Evolutionary conservation across 495 filamentous ascomycete genomes (phyloP).

Genomic region (Lepidopterella palustris): DNA sequence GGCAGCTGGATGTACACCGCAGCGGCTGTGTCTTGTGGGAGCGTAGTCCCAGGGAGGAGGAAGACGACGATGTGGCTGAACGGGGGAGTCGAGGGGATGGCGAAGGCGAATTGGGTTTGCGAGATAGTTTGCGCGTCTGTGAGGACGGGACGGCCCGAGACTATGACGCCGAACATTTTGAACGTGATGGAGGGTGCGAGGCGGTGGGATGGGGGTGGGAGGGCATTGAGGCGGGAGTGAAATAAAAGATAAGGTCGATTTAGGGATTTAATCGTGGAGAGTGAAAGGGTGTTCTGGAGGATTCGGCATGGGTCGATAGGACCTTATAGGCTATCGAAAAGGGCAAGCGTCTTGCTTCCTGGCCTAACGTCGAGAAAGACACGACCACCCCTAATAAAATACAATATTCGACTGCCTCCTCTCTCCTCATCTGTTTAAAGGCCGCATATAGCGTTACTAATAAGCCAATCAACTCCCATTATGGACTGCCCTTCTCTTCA

Average conservation of each 20-base stretch:
- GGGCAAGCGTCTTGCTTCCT: too few species aligned
- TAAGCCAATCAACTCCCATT: too few species aligned
- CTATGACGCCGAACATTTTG: constrained; percentile 39
- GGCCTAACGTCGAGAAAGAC: too few species aligned
- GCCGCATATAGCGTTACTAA: too few species aligned
- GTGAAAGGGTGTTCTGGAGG: background rate
- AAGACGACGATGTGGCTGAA: constrained; percentile 86
- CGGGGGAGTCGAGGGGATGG: constrained; percentile 47
- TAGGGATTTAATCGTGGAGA: background rate
- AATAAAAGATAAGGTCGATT: background rate
- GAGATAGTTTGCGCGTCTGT: constrained; percentile 55
- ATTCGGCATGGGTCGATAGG: background rate
- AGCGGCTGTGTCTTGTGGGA: constrained; percentile 72
- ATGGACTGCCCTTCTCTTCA: too few species aligned
- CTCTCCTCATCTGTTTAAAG: too few species aligned
- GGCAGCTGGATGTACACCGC: constrained; percentile 80
- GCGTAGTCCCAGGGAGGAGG: constrained; percentile 67
- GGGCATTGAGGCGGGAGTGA: background rate
- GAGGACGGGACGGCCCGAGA: constrained; percentile 52
- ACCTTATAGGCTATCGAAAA: too few species aligned
- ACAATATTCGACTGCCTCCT: too few species aligned
- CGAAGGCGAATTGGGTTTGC: constrained; percentile 62
- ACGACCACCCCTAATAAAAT: too few species aligned
- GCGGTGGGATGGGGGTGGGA: background rate
- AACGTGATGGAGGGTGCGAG: background rate